Percentiles rank a stretch among this genome's conserved stretches.
Evolutionary conservation across 2,329 filamentous ascomycete genomes (phyloP).

Genomic region (Alternaria panax): DNA sequence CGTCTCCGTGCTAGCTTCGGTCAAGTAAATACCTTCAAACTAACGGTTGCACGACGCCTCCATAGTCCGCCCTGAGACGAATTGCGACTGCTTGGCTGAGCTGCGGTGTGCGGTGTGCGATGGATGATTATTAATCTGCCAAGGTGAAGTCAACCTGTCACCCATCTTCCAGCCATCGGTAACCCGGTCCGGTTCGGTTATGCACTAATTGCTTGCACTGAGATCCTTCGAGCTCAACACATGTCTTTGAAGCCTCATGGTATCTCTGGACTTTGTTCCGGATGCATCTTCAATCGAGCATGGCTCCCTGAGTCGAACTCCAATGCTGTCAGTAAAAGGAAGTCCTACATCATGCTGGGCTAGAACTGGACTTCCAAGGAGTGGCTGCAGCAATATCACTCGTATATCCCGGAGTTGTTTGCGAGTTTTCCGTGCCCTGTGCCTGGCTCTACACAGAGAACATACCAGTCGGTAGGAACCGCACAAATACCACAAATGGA

Average conservation of each 20-base stretch:
- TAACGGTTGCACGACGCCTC: not conserved
- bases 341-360: not conserved
- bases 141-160: not conserved
- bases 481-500: not conserved
- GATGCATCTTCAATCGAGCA: not conserved
- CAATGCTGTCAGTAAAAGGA: not conserved
- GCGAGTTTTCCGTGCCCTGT: not conserved
- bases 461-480: not conserved
- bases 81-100: not conserved
- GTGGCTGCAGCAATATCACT: not conserved
- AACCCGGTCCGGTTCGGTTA: slow-evolving; percentile 1
- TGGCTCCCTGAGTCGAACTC: not conserved
- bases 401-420: not conserved
- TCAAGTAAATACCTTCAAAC: slow-evolving; percentile 3
- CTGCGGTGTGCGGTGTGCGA: not conserved
- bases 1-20: slow-evolving; percentile 2
- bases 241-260: not conserved
- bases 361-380: not conserved
- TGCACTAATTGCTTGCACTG: not conserved
- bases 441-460: not conserved
- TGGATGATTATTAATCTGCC: not conserved
- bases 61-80: not conserved
- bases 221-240: not conserved
- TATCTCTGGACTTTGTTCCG: not conserved
- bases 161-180: not conserved